Conservation (phyloP, 2,329 filamentous ascomycete species). For the Ceratocystiopsis minuta region DNA sequence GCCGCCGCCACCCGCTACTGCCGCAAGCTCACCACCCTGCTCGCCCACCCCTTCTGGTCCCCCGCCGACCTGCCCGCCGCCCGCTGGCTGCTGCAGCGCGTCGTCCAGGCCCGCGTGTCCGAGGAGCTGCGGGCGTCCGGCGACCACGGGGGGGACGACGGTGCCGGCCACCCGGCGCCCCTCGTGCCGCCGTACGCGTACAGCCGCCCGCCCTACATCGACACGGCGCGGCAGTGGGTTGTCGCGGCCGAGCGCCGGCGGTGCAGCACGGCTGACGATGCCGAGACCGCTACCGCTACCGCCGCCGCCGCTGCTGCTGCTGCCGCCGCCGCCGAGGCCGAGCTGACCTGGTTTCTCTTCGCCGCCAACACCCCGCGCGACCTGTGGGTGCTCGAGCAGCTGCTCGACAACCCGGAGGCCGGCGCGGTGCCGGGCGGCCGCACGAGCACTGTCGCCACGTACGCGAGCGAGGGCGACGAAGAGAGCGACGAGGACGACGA, state of each 20-base stretch:
- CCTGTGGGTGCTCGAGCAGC: slow-evolving; percentile 3
- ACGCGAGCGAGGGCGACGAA: background rate
- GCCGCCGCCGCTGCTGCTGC: background rate
- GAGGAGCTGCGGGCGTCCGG: no score
- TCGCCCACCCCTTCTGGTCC: slow-evolving; percentile 7
- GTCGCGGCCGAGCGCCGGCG: background rate
- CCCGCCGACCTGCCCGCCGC: slow-evolving; percentile 1
- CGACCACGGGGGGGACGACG: no score
- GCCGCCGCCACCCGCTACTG: slow-evolving; percentile 1
- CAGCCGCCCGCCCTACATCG: slow-evolving; percentile 1
- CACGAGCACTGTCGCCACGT: background rate
- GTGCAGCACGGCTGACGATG: background rate
- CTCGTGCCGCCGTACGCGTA: slow-evolving; percentile 7
- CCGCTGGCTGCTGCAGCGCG: slow-evolving; percentile 8
- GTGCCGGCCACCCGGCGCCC: slow-evolving; percentile 2
- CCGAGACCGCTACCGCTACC: background rate
- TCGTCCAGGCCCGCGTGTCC: slow-evolving; percentile 5
- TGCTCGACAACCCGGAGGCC: slow-evolving; percentile 1
- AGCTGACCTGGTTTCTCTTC: slow-evolving; percentile 6
- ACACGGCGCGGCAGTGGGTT: slow-evolving; percentile 5
- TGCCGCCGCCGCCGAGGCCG: slow-evolving; percentile 2
- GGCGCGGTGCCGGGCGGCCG: no score
- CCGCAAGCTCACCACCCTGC: slow-evolving; percentile 4
- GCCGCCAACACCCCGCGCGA: background rate
- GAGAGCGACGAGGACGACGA: background rate